Evolutionary conservation across 352 stramenopile species (phyloP).

Genomic region (Globisporangium okanoganense): DNA sequence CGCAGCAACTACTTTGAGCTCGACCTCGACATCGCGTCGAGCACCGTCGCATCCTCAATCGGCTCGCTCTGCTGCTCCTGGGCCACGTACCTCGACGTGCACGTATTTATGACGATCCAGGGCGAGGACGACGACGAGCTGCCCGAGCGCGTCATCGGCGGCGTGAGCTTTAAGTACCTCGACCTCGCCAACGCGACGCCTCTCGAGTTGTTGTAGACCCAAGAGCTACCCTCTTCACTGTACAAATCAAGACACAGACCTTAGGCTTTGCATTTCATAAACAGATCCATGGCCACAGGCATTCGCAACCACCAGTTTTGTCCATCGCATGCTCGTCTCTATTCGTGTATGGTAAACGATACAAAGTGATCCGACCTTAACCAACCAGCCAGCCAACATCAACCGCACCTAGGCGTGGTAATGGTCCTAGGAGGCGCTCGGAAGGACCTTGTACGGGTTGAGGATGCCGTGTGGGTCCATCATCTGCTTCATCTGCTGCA

Average conservation of each 20-base stretch:
- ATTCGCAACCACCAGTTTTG: slow-evolving; percentile 3
- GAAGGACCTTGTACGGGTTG: slow-evolving; percentile 95
- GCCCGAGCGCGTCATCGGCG: slow-evolving; percentile 65
- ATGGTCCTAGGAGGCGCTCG: slow-evolving; percentile 9
- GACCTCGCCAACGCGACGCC: slow-evolving; percentile 46
- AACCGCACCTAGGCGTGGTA: too few species aligned
- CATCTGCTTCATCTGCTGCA: slow-evolving; percentile 91
- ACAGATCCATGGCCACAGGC: neutral
- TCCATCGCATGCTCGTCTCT: neutral
- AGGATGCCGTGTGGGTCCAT: slow-evolving; percentile 96
- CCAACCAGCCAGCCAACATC: too few species aligned
- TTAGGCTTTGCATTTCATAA: neutral
- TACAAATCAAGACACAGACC: neutral
- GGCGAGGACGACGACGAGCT: slow-evolving; percentile 65
- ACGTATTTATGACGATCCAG: slow-evolving; percentile 80
- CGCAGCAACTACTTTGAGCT: slow-evolving; percentile 83
- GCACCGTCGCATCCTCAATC: slow-evolving; percentile 70
- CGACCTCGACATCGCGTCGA: slow-evolving; percentile 82
- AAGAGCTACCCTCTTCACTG: neutral
- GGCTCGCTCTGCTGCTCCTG: slow-evolving; percentile 79
- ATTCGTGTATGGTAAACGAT: neutral
- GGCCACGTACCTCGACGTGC: slow-evolving; percentile 65
- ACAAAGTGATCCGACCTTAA: too few species aligned
- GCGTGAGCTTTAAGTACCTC: slow-evolving; percentile 54
- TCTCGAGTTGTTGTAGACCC: slow-evolving; percentile 24